Evolutionary conservation across 2,329 filamentous ascomycete species (phyloP), one percentile per base, ranked within the genome.

Genomic region (Apiospora sp.): DNA sequence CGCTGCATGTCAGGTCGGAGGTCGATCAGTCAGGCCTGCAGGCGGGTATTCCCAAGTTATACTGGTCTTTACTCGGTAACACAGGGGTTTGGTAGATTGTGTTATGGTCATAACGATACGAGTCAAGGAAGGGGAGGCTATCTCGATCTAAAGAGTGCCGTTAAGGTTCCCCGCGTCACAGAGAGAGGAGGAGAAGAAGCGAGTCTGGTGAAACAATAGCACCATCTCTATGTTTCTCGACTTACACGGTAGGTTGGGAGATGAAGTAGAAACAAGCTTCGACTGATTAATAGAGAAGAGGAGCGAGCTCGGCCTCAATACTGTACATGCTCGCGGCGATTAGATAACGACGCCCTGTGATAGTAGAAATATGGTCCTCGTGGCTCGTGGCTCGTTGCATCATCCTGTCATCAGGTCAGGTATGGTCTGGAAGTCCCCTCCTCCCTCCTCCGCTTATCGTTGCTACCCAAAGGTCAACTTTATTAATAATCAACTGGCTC

Each of bases 351-450:
- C 34, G 58, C 16, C 48, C 24, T 72, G 44, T n/a, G 43, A 24
- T 49, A n/a, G 34, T 41, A 54, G 46, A 27, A 70, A 49, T n/a
- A 71, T 37, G 51, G 71, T 72, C 43, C 71, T 54, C 67, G 68
- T 72, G 68, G 41, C 54, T 48, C 43, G 46, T 67, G 51, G 41
- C 54, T 48, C 43, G 46, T 67, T 37, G 43, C 71, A 72, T 72
- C 67, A 69, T 72, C 27, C 41, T 49, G 71, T 70, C 71, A 72
- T 27, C 24, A 70, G 68, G 68, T 51, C 49, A 49, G 67, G 58
- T 41, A 34, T 41, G 58, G 58, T 64, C 58, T 41, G 34, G 58
- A 64, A 41, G 34, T 5, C 58, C 34, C 58, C 58, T 41, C 34
- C 34, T n/a, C 16, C 34, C 34, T 54, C 37, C 51, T 37, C 30